phyloP scores from a whole-genome alignment of 805 yeast species.

The Candida suzukii region DNA sequence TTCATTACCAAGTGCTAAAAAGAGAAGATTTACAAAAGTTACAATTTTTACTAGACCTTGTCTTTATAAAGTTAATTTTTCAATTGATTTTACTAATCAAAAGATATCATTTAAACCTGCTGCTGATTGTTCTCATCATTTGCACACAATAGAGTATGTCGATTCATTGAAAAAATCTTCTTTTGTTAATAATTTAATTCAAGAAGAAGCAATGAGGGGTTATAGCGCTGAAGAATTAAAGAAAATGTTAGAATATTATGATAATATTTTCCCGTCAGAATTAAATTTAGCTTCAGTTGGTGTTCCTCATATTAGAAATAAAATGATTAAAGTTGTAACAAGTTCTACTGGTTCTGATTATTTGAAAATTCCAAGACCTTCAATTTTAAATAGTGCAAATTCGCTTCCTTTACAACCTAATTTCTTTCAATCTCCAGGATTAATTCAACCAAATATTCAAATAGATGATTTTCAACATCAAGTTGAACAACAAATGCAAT shows the following conservation, averaged over 20 bases:
- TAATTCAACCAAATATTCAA: no score
- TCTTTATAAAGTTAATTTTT: background rate
- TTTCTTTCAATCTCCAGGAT: no score
- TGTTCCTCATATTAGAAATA: constrained; percentile 2
- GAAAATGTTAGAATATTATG: constrained; percentile 1
- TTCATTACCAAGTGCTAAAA: background rate
- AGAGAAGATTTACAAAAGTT: background rate
- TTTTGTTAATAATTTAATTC: background rate
- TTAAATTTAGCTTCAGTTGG: background rate
- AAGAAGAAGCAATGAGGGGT: constrained; percentile 1
- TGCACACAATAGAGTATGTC: background rate
- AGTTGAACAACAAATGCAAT: no score
- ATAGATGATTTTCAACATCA: no score
- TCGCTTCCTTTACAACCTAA: background rate
- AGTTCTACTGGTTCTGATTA: background rate
- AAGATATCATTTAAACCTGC: background rate
- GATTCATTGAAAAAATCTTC: background rate
- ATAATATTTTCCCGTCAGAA: background rate
- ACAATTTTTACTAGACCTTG: constrained; percentile 1
- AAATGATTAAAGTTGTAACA: background rate
- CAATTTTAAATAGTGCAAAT: background rate
- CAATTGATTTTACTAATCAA: background rate
- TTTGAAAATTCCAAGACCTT: background rate
- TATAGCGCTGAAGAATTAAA: constrained; percentile 1
- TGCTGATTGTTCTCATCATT: background rate